Evolutionary conservation across 768 basidiomycete genomes (phyloP).

Genomic region (Russula lepida): DNA sequence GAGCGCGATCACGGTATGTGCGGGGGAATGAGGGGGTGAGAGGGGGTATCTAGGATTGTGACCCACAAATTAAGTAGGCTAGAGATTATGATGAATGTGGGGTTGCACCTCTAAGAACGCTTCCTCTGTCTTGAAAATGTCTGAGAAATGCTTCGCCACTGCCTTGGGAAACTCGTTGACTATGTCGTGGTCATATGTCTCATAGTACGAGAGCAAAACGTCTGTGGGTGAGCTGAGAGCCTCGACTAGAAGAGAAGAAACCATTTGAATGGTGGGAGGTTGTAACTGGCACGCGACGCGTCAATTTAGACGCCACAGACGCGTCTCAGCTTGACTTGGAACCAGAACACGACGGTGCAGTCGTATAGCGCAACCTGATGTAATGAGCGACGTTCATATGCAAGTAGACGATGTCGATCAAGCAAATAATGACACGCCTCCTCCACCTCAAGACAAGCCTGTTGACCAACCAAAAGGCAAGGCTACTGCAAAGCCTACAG

Average conservation of each 20-base stretch:
- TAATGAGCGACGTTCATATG: conserved; percentile 12
- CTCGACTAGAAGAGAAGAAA: conserved; percentile 19
- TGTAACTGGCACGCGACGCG: conserved; percentile 2
- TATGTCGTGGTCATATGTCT: conserved; percentile 4
- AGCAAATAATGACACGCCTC: not conserved
- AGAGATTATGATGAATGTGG: not conserved
- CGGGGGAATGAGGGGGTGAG: conserved; percentile 41
- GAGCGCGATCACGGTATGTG: conserved; percentile 40
- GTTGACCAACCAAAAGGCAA: conserved; percentile 9
- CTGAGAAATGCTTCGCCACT: conserved; percentile 27
- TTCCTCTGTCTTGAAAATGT: conserved; percentile 24
- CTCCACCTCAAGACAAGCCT: not conserved
- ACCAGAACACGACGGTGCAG: not conserved
- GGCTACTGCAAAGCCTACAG: conserved; percentile 17
- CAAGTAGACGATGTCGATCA: conserved; percentile 5
- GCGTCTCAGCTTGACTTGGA: not conserved
- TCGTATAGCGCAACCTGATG: not conserved
- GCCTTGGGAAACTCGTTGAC: conserved; percentile 25
- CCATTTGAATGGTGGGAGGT: not conserved
- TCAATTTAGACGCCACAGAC: conserved; percentile 17
- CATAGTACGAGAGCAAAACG: conserved; percentile 14
- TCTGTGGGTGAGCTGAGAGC: conserved; percentile 18
- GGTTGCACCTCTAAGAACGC: conserved; percentile 24
- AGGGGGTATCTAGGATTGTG: conserved; percentile 43
- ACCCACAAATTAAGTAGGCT: not conserved